Base-by-base conservation (phyloP, 1,284 basidiomycete species). In the Ceratobasidium sp. region DNA sequence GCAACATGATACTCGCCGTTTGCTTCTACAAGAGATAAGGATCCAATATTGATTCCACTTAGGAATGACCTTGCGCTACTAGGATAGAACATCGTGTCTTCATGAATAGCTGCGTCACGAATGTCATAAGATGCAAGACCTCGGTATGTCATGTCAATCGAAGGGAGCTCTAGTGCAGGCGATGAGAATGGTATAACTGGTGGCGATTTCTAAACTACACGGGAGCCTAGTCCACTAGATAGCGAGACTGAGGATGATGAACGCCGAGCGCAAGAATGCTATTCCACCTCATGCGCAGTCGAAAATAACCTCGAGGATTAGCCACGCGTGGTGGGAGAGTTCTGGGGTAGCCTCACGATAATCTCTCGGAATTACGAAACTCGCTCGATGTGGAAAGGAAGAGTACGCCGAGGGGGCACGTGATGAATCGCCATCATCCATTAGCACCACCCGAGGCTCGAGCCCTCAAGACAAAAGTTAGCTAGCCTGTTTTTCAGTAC, bases 271-370 rank as follows among this genome's bases (percentile, higher is more conserved):
- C 33, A 28, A 58, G 26, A 26, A 12, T 26, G n/a, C 23, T 28
- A 12, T 23, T 33, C 28, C 20, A 33, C 33, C 60, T 15, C 28
- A 20, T 18, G 20, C 60, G 33, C 28, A 13, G 10, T 61, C 18
- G 33, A 20, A 61, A 61, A 4, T 15, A 10, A 26, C 60, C 60
- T 61, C 26, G 60, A 61, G 26, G 4, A 9, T 13, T 61, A 61
- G 60, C 60, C 60, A 61, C 60, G 20, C 60, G 60, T 61, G 60
- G 15, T 39, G 28, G 60, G 26, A 20, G 58, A 39, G 58, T 26
- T 9, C n/a, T 9, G 18, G 23, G 23, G 33, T 13, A 61, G 28
- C 60, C 33, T 39, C 60, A 61, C 40, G 60, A 61, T 61, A 61
- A 61, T 28, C 60, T 39, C 55, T 7, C 12, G 12, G 18, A 33